phyloP scores from a whole-genome alignment of 176 grass and related monocot species.

The Cocos nucifera region DNA sequence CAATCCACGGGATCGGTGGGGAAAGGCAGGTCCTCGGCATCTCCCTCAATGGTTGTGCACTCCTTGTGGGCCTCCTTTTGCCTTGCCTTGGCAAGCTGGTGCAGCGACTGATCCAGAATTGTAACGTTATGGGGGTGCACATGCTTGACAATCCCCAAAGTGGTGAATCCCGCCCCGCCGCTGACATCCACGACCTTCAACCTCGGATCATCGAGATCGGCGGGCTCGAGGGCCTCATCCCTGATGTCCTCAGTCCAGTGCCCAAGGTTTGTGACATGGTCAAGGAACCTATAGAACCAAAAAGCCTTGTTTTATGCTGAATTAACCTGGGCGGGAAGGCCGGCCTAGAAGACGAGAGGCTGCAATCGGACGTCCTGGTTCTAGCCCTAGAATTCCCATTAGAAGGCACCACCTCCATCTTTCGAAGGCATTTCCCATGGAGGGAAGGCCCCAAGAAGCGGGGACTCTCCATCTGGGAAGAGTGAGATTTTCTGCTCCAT shows the following conservation, averaged over 20 bases:
- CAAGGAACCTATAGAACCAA: conserved; percentile 95
- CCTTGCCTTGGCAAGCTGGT: conserved; percentile 77
- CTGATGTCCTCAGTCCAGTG: conserved; percentile 98
- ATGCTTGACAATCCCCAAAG: conserved; percentile 70
- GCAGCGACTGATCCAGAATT: conserved; percentile 75
- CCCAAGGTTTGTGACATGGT: conserved; percentile 79
- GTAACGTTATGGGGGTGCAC: conserved; percentile 61
- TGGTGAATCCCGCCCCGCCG: conserved; percentile 67
- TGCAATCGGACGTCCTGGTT: conserved; percentile 20
- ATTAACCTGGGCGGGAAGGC: conserved; percentile 66
- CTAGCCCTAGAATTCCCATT: conserved; percentile 8
- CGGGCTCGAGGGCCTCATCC: conserved; percentile 68
- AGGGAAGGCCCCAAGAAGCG: conserved; percentile 23
- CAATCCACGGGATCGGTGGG: conserved; percentile 61
- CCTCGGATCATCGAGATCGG: conserved; percentile 40
- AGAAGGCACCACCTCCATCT: conserved; percentile 17
- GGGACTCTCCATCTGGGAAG: conserved; percentile 15
- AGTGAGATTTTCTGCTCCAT: conserved; percentile 34
- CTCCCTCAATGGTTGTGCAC: conserved; percentile 65
- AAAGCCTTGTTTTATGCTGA: conserved; percentile 98
- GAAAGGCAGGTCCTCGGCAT: conserved; percentile 85
- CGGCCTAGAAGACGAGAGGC: conserved; percentile 42
- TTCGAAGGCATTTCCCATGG: conserved; percentile 23
- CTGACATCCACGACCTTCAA: conserved; percentile 83
- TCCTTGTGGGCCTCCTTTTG: conserved; percentile 72